phyloP scores from a whole-genome alignment of 495 filamentous ascomycete species.

The Hypoxylon rickii region DNA sequence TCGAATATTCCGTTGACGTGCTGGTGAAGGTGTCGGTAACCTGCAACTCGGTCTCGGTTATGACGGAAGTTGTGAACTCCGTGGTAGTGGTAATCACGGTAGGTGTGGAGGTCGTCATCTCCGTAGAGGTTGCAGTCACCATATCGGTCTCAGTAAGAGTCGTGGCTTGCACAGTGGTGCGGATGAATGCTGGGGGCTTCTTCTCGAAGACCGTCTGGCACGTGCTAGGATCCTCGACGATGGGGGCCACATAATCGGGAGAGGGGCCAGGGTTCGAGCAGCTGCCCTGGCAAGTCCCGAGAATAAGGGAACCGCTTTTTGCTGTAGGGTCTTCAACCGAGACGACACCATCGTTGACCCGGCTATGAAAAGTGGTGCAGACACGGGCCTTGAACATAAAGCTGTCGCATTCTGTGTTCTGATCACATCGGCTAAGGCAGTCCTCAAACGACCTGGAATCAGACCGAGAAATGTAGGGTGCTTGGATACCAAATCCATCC shows the following conservation, averaged over 20 bases:
- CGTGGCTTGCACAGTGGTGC: constrained; percentile 5
- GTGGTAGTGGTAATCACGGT: constrained; percentile 11
- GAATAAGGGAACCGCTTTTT: constrained; percentile 16
- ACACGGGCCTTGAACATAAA: constrained; percentile 5
- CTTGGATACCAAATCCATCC: constrained; percentile 1
- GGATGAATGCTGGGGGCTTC: constrained; percentile 11
- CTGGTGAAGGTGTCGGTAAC: constrained; percentile 11
- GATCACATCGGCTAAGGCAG: constrained; percentile 12
- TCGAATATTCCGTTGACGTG: constrained; percentile 15
- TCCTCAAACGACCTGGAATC: constrained; percentile 7
- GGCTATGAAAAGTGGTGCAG: constrained; percentile 3
- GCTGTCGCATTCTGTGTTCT: constrained; percentile 3
- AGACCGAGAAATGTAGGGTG: neutral
- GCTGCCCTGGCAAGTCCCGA: constrained; percentile 8
- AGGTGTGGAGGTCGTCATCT: constrained; percentile 2
- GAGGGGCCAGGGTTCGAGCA: constrained; percentile 3
- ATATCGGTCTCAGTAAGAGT: neutral
- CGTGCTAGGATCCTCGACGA: constrained; percentile 7
- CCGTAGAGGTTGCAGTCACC: constrained; percentile 6
- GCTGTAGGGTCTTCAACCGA: neutral
- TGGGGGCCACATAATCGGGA: constrained; percentile 1
- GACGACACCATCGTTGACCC: constrained; percentile 10
- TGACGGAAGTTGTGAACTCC: constrained; percentile 1
- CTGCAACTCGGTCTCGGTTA: constrained; percentile 1
- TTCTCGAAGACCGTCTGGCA: constrained; percentile 12